Conservation (phyloP, 148 eudicot genomes). For the Heliosperma pusillum region DNA sequence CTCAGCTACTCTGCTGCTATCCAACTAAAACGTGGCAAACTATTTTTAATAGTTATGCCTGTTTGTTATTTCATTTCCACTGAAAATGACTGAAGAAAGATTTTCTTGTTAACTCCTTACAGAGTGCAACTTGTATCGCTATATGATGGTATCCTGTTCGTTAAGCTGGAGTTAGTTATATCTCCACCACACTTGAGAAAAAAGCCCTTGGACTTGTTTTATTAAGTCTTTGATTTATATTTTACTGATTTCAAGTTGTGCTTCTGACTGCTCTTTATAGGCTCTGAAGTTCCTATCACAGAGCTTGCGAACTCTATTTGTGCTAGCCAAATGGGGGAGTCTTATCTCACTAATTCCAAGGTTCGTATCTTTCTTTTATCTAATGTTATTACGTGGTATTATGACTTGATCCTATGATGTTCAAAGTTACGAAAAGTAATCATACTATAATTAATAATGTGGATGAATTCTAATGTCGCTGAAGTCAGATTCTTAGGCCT, state of each 20-base stretch:
- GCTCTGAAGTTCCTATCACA: slow-evolving; percentile 59
- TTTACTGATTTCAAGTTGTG: not conserved
- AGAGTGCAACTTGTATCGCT: not conserved
- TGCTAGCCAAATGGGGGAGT: slow-evolving; percentile 41
- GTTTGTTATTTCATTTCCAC: not conserved
- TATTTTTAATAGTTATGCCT: not conserved
- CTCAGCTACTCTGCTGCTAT: not conserved
- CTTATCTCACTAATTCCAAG: slow-evolving; percentile 34
- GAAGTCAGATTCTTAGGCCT: not conserved
- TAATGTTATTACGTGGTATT: not conserved
- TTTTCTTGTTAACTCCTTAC: not conserved
- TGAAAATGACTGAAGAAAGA: not conserved
- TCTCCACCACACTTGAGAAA: not conserved
- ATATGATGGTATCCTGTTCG: not conserved
- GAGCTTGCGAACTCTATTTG: slow-evolving; percentile 79
- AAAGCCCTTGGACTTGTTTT: not conserved
- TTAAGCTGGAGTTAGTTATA: not conserved
- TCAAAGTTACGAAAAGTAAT: not conserved
- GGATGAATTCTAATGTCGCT: not conserved
- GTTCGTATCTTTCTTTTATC: slow-evolving; percentile 30
- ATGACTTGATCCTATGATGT: not conserved
- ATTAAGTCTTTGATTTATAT: not conserved
- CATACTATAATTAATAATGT: not conserved
- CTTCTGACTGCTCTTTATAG: slow-evolving; percentile 35
- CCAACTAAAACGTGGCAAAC: not conserved